phyloP scores from a whole-genome alignment of 768 basidiomycete species.

The Antrodiella citrinella region DNA sequence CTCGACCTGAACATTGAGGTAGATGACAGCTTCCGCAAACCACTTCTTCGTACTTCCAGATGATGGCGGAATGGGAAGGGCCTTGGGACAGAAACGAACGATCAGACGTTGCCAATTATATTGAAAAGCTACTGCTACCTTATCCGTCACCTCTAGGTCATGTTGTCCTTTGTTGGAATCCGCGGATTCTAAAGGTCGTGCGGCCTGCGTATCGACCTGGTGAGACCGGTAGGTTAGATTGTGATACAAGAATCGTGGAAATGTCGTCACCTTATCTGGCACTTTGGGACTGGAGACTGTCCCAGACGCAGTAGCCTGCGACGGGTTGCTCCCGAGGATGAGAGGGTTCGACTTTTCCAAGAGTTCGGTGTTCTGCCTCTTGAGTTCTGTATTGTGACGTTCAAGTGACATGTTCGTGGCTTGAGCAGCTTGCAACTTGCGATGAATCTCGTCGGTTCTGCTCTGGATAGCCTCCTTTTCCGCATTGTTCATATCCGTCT shows the following conservation, averaged over 20 bases:
- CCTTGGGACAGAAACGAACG: no score
- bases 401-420: not conserved
- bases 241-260: not conserved
- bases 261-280: not conserved
- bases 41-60: no score
- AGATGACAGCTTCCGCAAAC: not conserved
- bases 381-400: not conserved
- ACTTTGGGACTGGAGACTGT: not conserved
- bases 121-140: no score
- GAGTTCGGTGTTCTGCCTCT: not conserved
- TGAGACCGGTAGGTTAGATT: not conserved
- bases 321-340: no score
- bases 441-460: not conserved
- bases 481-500: not conserved
- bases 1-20: not conserved
- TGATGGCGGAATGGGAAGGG: no score
- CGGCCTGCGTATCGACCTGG: not conserved
- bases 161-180: no score
- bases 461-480: not conserved
- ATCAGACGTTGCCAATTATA: no score
- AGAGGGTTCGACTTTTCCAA: no score
- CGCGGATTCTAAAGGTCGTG: no score
- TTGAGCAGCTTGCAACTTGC: not conserved
- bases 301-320: not conserved
- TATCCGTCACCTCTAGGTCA: no score